phyloP scores from a whole-genome alignment of 1,284 basidiomycete genomes.

The Rhizopogon hawkerae region DNA sequence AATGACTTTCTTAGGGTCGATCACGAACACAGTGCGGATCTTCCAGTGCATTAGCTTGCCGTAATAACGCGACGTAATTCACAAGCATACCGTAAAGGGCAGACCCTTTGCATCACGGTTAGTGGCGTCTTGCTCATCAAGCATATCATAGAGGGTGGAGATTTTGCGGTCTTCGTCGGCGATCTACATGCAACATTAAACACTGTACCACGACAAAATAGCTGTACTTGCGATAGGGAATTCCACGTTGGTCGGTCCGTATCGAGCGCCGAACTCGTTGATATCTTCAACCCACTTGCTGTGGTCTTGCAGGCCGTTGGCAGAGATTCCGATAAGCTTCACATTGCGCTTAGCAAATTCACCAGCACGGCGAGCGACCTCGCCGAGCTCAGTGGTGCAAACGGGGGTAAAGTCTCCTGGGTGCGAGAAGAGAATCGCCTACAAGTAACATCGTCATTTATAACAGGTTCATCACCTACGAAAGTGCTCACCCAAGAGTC shows the following conservation, averaged over 20 bases:
- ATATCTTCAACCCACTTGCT: constrained; percentile 89
- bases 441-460: neutral
- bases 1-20: constrained; percentile 88
- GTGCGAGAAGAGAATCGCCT: constrained; percentile 88
- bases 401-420: constrained; percentile 83
- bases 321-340: constrained; percentile 92
- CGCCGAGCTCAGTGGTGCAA: constrained; percentile 95
- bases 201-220: constrained; percentile 9
- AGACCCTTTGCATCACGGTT: constrained; percentile 91
- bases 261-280: constrained; percentile 66
- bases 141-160: constrained; percentile 87
- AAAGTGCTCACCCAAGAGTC: constrained; percentile 69
- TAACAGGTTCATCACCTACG: neutral
- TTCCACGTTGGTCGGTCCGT: constrained; percentile 63
- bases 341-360: constrained; percentile 87
- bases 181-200: constrained; percentile 45
- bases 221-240: constrained; percentile 77
- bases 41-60: constrained; percentile 26
- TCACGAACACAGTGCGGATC: constrained; percentile 93
- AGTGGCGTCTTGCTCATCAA: constrained; percentile 90
- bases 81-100: constrained; percentile 55
- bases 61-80: neutral
- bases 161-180: constrained; percentile 86
- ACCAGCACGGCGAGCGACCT: constrained; percentile 78
- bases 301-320: constrained; percentile 85